Base-by-base conservation (phyloP, 2,329 filamentous ascomycete species). In the Ambrosiella beaveri region DNA sequence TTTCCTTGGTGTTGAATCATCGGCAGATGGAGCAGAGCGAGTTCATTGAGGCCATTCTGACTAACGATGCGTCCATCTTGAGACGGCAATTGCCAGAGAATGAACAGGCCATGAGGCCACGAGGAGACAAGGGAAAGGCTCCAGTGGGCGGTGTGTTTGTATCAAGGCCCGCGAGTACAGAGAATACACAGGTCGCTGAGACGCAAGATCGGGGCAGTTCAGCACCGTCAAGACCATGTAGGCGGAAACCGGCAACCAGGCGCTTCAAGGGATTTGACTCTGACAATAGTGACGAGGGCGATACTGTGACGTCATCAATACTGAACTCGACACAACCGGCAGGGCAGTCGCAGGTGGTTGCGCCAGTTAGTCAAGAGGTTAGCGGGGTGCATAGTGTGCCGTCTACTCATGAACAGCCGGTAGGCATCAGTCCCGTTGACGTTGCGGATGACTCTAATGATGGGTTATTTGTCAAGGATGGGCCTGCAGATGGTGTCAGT, bases 1-100 rank as follows among this genome's bases (percentile, higher is more conserved):
- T 94, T 13, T 86, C 89, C 1, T 68, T 84, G 17, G 75, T 80
- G 51, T 76, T 94, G 11, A 84, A 89, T 61, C 89, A 95, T 67
- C 81, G 88, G 3, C 82, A 89, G 1, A 84, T 96, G 57, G 82
- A 91, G 64, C 89, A 96, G 66, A 89, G 85, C 59, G 90, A 96
- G 64, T 95, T 98, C 62, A 75, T 98, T 1, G 88, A 95, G 68
- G 86, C 86, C 1, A 93, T 98, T 51, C 71, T 97, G 36, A 81
- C 75, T n/a, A 85, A 85, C 55, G 84, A 97, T 70, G 80, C 88
- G 6, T 80, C 78, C 60, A 76, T 79, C 49, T 73, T 97, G 17
- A 82, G 86, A 59, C 79, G 82, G 41, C 77, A 82, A 5, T 75
- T 94, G 2, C 76, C 84, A 62, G 70, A 47, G 79, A 38, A 38